Evolutionary conservation across 495 filamentous ascomycete species (phyloP).

Genomic region (Cenococcum geophilum): DNA sequence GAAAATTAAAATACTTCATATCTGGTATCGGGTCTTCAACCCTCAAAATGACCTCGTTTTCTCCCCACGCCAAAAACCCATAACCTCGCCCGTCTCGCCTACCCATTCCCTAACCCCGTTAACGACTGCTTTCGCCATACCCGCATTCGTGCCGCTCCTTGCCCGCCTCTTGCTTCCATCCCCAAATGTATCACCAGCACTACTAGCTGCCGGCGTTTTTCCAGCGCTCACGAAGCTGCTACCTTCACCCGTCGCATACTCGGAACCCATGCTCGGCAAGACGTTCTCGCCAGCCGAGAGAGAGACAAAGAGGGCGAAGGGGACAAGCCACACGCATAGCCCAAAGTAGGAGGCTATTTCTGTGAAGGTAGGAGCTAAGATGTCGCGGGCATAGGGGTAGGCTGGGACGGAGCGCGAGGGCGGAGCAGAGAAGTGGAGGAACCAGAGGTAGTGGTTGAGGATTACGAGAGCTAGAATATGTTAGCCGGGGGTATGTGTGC

Average conservation of each 20-base stretch:
- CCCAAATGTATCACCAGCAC: constrained; percentile 13
- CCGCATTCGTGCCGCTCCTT: constrained; percentile 51
- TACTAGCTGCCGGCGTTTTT: constrained; percentile 35
- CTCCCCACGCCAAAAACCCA: constrained; percentile 63
- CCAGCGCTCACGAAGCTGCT: constrained; percentile 40
- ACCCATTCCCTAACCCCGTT: constrained; percentile 69
- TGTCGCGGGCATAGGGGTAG: constrained; percentile 44
- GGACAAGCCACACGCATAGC: constrained; percentile 92
- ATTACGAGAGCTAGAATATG: constrained; percentile 62
- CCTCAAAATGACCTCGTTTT: constrained; percentile 29
- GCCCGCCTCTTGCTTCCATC: constrained; percentile 22
- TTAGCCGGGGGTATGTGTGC: background rate
- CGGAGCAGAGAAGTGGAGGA: constrained; percentile 72
- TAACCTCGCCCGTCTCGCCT: constrained; percentile 61
- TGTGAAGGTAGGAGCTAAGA: constrained; percentile 65
- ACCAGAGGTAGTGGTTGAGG: constrained; percentile 95
- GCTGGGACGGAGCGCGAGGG: constrained; percentile 32
- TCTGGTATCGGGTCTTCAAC: background rate
- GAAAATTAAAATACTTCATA: background rate
- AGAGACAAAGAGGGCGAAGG: constrained; percentile 90
- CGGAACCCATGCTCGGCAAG: constrained; percentile 73
- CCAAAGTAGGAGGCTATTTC: constrained; percentile 96
- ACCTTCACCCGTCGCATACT: constrained; percentile 56
- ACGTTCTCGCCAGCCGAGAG: constrained; percentile 92
- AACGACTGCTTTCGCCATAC: constrained; percentile 85